phyloP scores from a whole-genome alignment of 2,329 filamentous ascomycete genomes.

The Cadophora sp. region DNA sequence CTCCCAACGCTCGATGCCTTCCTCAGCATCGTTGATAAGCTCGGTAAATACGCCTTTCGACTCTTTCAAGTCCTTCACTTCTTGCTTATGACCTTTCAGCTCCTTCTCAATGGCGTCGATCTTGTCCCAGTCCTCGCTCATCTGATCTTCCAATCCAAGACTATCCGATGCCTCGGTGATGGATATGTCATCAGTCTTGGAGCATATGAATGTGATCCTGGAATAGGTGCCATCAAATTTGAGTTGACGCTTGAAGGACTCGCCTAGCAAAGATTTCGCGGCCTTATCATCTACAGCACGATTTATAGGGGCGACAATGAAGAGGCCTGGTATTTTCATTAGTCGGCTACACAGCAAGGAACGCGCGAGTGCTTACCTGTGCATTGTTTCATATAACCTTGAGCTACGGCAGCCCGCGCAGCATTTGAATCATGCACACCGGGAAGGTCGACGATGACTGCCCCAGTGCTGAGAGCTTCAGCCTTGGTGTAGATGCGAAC shows the following conservation, averaged over 20 bases:
- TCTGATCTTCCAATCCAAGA: conserved; percentile 45
- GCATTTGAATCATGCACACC: conserved; percentile 59
- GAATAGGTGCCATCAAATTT: conserved; percentile 49
- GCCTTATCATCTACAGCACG: conserved; percentile 56
- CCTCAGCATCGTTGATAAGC: conserved; percentile 47
- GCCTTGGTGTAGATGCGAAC: conserved; percentile 54
- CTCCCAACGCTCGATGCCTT: conserved; percentile 54
- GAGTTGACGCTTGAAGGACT: conserved; percentile 23
- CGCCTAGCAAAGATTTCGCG: conserved; percentile 40
- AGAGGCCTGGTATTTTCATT: conserved; percentile 50
- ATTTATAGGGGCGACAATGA: conserved; percentile 56
- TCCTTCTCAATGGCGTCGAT: conserved; percentile 15
- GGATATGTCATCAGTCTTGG: conserved; percentile 62
- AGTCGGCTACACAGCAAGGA: background rate
- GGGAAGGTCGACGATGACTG: conserved; percentile 60
- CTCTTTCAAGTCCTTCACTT: conserved; percentile 43
- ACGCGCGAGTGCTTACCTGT: conserved; percentile 47
- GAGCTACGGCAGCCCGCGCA: conserved; percentile 52
- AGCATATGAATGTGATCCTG: conserved; percentile 65
- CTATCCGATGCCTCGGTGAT: conserved; percentile 52
- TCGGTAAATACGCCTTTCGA: conserved; percentile 46
- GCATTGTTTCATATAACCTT: conserved; percentile 54
- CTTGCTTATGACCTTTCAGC: background rate
- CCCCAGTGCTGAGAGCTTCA: conserved; percentile 54
- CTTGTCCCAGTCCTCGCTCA: conserved; percentile 46